These are phyloP conservation scores for Monosporascus sp. DNA, from an alignment of 2,329 filamentous ascomycete genomes.

Conservation along the genomic window DNA sequence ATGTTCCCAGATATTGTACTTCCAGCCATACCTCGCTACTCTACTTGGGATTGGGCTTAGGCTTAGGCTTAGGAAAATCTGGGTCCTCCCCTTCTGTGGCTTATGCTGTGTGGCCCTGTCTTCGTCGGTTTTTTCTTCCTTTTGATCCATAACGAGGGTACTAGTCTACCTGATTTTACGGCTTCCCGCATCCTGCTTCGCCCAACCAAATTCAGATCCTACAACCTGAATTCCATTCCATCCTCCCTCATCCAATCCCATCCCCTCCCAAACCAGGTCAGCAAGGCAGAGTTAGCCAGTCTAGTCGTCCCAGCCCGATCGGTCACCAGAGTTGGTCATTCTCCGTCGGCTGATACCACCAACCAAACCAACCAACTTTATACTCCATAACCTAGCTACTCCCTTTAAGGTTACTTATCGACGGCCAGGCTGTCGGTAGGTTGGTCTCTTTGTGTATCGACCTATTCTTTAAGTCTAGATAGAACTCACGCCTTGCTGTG, in stretches of 20 bases:
- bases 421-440: too few species aligned
- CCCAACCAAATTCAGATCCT: not conserved
- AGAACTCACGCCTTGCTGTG: not conserved
- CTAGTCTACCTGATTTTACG: not conserved
- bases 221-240: not conserved
- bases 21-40: not conserved
- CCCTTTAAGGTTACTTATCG: not conserved
- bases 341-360: not conserved
- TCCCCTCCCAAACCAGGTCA: slow-evolving; percentile 3
- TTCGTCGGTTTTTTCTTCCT: not conserved
- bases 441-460: not conserved
- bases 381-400: not conserved
- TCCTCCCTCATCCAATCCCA: not conserved
- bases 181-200: not conserved
- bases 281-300: slow-evolving; percentile 8
- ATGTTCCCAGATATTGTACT: not conserved
- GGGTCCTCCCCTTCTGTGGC: not conserved
- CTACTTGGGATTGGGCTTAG: not conserved
- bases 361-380: too few species aligned
- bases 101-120: not conserved
- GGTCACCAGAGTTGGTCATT: slow-evolving; percentile 3
- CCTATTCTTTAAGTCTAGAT: not conserved
- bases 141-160: not conserved
- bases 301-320: slow-evolving; percentile 16
- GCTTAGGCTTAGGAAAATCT: not conserved